Percentiles rank a stretch among this genome's conserved stretches.
phyloP scores from a whole-genome alignment of 2,329 filamentous ascomycete species.

The Cercospora brassicicola region DNA sequence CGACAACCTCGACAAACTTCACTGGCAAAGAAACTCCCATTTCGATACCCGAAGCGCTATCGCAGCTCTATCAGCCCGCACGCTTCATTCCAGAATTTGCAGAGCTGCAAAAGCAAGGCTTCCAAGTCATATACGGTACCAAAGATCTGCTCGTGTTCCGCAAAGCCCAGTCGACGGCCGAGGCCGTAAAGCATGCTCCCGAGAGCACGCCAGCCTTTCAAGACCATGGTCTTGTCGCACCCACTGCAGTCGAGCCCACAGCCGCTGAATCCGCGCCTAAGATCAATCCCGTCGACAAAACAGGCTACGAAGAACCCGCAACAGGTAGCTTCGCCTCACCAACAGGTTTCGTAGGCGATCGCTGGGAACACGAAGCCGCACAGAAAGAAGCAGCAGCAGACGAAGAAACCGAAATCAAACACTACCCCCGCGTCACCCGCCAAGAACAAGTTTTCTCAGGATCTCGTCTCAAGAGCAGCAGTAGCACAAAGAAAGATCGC shows the following conservation, averaged over 20 bases:
- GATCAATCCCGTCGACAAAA: constrained; percentile 60
- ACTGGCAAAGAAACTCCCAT: constrained; percentile 53
- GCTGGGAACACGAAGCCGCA: constrained; percentile 35
- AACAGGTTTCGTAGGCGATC: constrained; percentile 58
- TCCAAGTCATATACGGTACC: constrained; percentile 64
- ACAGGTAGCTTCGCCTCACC: constrained; percentile 64
- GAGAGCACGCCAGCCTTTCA: constrained; percentile 16
- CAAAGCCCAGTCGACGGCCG: constrained; percentile 50
- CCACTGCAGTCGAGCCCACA: constrained; percentile 12
- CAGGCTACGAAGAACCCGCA: constrained; percentile 33
- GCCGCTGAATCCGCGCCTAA: constrained; percentile 10
- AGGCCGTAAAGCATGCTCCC: constrained; percentile 16
- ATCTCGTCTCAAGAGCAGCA: constrained; percentile 29
- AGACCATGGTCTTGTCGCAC: constrained; percentile 30
- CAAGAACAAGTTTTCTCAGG: constrained; percentile 54
- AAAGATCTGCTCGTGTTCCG: constrained; percentile 67
- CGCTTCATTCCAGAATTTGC: constrained; percentile 66
- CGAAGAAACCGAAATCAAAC: constrained; percentile 42
- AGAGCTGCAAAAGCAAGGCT: constrained; percentile 60
- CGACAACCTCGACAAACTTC: constrained; percentile 59
- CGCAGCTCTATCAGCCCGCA: constrained; percentile 61
- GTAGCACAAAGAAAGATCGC: constrained; percentile 31
- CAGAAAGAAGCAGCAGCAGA: constrained; percentile 28
- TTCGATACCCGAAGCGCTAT: constrained; percentile 61
- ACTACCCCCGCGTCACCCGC: constrained; percentile 46